Evolutionary conservation across 202 grass and related monocot genomes (phyloP), one percentile per base, ranked within the genome.

Genomic region (Eragrostis tef): DNA sequence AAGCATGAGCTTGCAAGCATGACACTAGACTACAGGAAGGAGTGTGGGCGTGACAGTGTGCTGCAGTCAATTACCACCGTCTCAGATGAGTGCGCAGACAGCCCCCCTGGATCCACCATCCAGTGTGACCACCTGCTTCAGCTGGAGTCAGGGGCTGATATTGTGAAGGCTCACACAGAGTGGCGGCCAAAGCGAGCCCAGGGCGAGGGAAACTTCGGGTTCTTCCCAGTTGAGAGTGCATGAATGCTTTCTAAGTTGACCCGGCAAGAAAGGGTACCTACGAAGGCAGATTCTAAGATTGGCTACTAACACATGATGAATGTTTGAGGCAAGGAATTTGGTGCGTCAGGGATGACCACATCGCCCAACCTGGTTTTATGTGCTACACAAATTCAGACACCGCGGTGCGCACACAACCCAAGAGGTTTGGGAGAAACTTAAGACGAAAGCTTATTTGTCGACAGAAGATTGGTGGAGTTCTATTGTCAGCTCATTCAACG

Each of bases 21-120:
- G 93, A 99, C 97, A 44, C 71, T 99, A 67, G 97, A 99, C 58
- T 99, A 99, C 86, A 91, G 91, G 89, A 99, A 92, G 83, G 97
- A 99, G 63, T 99, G 97, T 2, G 93, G 93, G 5, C 83, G 87
- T 11, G 93, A 96, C 79, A 96, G 89, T 13, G 83, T 96, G 31
- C 91, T 99, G 78, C 93, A 96, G 75, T 99, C 97, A 1, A 87
- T 90, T 19, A 92, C 97, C 41, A 83, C 84, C 5, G 85, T 99
- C 0, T 82, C 87, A 9, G 83, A 74, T 1, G 85, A 89, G 63
- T 67, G 74, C 0, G 29, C 0, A 0, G 91, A 89, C 14, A 68
- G 54, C 10, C 70, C 70, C 59, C 22, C 67, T 11, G 87, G 83
- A 25, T 75, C 68, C 41, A 70, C 47, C 49, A 86, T 99, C 21